These are phyloP conservation scores for Flammula alnicola DNA, from an alignment of 1,284 basidiomycete species.

Conservation along the genomic window DNA sequence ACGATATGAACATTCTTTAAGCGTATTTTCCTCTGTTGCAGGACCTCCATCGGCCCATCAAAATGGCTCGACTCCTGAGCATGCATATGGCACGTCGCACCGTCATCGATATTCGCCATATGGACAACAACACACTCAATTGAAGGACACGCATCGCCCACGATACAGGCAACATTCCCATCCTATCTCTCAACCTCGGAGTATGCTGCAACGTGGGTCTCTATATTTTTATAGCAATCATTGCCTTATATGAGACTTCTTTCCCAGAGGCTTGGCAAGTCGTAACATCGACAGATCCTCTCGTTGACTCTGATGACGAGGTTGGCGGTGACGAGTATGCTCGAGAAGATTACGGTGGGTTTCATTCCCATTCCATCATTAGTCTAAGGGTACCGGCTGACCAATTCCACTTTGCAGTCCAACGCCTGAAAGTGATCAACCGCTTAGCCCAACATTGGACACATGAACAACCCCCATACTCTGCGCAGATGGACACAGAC, in stretches of 20 bases:
- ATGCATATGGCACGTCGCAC: constrained; percentile 18
- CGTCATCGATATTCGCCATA: constrained; percentile 43
- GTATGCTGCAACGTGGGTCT: constrained; percentile 57
- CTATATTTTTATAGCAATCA: constrained; percentile 12
- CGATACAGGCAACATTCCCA: constrained; percentile 14
- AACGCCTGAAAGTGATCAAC: constrained; percentile 61
- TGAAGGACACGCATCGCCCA: constrained; percentile 11
- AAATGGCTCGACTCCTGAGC: constrained; percentile 24
- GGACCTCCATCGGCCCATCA: constrained; percentile 24
- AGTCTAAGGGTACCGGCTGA: constrained; percentile 1
- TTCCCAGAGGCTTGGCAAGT: constrained; percentile 61
- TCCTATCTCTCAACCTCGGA: constrained; percentile 31
- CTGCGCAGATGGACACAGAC: constrained; percentile 43
- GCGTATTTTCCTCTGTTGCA: constrained; percentile 19
- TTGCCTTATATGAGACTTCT: constrained; percentile 7
- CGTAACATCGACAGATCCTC: constrained; percentile 53
- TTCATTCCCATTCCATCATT: constrained; percentile 2
- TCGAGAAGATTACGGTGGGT: constrained; percentile 58
- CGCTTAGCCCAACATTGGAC: constrained; percentile 40
- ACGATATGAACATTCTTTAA: constrained; percentile 22
- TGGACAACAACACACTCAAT: constrained; percentile 15
- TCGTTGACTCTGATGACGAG: constrained; percentile 62
- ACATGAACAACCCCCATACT: constrained; percentile 20
- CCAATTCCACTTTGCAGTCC: constrained; percentile 38
- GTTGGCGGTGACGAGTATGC: constrained; percentile 53